These are phyloP conservation scores for Penicillium sp. DNA, from an alignment of 2,329 filamentous ascomycete species.

Conservation along the genomic window DNA sequence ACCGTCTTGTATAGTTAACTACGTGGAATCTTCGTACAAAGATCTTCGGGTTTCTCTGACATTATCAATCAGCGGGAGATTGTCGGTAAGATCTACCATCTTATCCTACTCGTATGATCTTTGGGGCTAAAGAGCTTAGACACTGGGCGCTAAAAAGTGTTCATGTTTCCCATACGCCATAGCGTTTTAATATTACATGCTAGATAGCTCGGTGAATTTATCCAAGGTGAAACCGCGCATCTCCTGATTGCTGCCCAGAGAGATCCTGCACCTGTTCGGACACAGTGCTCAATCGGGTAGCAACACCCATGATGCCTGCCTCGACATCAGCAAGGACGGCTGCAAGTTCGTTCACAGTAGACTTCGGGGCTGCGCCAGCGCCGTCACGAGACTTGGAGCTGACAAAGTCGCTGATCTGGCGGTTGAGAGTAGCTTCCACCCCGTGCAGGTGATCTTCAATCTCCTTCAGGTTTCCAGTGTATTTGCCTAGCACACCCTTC, in stretches of 20 bases:
- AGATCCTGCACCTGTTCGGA: constrained; percentile 64
- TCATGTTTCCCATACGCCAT: constrained; percentile 13
- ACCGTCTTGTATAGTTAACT: too few relatives aligned
- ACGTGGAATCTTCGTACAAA: neutral
- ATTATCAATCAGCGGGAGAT: neutral
- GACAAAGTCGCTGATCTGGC: constrained; percentile 60
- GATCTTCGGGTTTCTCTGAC: neutral
- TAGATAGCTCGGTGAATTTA: constrained; percentile 4
- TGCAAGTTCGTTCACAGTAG: constrained; percentile 50
- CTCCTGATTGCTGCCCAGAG: constrained; percentile 44
- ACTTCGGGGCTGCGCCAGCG: constrained; percentile 47
- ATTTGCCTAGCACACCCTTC: constrained; percentile 57
- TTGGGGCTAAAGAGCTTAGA: neutral
- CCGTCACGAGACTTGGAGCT: constrained; percentile 44
- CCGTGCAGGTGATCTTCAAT: constrained; percentile 67
- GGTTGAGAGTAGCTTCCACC: constrained; percentile 61
- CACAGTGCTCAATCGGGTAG: constrained; percentile 59
- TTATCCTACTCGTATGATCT: neutral
- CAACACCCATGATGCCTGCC: constrained; percentile 64
- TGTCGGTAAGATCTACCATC: neutral
- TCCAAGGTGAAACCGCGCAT: constrained; percentile 28
- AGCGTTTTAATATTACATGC: constrained; percentile 23
- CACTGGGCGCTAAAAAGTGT: neutral
- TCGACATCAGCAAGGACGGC: constrained; percentile 66
- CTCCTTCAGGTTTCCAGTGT: constrained; percentile 61